A percentile compares a stretch with the other conserved stretches of the same genome.
Conservation (phyloP, 2,329 filamentous ascomycete genomes). For the Penicillium palitans region DNA sequence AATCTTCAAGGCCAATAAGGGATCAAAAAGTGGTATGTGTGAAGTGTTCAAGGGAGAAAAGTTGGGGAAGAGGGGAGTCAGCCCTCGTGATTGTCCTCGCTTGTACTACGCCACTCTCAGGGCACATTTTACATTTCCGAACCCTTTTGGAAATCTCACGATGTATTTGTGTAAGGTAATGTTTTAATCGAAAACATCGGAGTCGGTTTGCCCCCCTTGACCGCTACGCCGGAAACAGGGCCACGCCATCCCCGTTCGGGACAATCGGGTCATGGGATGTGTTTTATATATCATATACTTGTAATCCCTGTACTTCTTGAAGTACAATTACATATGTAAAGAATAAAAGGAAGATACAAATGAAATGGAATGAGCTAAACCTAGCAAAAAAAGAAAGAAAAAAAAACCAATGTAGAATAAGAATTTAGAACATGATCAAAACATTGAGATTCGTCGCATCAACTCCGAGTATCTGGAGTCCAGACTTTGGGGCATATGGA, state of each 20-base stretch:
- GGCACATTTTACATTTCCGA: constrained; percentile 3
- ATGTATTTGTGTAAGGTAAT: constrained; percentile 6
- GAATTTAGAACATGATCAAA: not conserved
- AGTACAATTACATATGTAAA: not conserved
- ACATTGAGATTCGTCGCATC: not conserved
- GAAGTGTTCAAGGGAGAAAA: constrained; percentile 10
- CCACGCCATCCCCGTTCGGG: constrained; percentile 6
- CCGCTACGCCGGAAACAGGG: constrained; percentile 16
- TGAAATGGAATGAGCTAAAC: too few species aligned
- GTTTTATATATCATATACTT: not conserved
- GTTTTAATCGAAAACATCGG: constrained; percentile 2
- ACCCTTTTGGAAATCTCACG: constrained; percentile 8
- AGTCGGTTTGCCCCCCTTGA: constrained; percentile 6
- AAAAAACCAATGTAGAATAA: too few species aligned
- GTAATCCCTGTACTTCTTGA: not conserved
- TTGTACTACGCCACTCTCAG: constrained; percentile 10
- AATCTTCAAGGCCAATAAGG: constrained; percentile 1
- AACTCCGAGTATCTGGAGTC: constrained; percentile 2
- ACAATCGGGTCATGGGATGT: constrained; percentile 25
- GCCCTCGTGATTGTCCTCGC: constrained; percentile 2
- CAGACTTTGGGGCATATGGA: constrained; percentile 7
- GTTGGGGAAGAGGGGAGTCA: constrained; percentile 8
- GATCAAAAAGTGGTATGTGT: not conserved
- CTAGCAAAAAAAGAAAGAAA: too few species aligned
- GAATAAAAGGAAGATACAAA: not conserved